phyloP scores from a whole-genome alignment of 176 grass and related monocot genomes.

The Thinopyrum elongatum region DNA sequence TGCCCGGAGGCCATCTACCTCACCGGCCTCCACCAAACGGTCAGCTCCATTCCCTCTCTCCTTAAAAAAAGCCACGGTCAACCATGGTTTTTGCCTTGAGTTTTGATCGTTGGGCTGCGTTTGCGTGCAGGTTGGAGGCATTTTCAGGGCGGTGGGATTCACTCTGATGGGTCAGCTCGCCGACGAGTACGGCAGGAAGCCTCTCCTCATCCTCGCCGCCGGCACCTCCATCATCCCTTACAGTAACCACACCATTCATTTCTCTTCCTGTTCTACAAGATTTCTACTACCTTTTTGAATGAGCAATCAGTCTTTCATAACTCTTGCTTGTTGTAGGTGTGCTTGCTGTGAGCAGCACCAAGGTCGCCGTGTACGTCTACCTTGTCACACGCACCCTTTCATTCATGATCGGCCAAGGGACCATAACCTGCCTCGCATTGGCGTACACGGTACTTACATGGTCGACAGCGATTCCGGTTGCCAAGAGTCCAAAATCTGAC shows the following conservation, averaged over 20 bases:
- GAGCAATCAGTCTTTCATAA: neutral
- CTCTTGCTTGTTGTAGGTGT: conserved; percentile 44
- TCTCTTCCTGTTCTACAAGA: neutral
- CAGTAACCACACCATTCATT: conserved; percentile 26
- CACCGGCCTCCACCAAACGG: conserved; percentile 78
- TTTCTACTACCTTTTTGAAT: neutral
- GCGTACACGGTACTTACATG: conserved; percentile 66
- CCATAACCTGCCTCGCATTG: conserved; percentile 66
- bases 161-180: conserved; percentile 72
- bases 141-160: conserved; percentile 67
- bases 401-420: conserved; percentile 76
- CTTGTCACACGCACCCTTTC: conserved; percentile 64
- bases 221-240: conserved; percentile 75
- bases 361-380: conserved; percentile 50
- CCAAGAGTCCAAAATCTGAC: neutral
- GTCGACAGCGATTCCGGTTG: neutral
- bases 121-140: conserved; percentile 65
- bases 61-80: neutral
- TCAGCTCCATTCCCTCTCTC: neutral
- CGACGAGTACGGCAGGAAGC: conserved; percentile 81
- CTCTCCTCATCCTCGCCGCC: conserved; percentile 62
- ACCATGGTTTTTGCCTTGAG: neutral
- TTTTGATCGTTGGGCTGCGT: neutral
- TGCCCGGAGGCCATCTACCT: conserved; percentile 86
- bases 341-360: conserved; percentile 64